Evolutionary conservation across 768 basidiomycete genomes (phyloP).

Genomic region (Daedalea quercina): DNA sequence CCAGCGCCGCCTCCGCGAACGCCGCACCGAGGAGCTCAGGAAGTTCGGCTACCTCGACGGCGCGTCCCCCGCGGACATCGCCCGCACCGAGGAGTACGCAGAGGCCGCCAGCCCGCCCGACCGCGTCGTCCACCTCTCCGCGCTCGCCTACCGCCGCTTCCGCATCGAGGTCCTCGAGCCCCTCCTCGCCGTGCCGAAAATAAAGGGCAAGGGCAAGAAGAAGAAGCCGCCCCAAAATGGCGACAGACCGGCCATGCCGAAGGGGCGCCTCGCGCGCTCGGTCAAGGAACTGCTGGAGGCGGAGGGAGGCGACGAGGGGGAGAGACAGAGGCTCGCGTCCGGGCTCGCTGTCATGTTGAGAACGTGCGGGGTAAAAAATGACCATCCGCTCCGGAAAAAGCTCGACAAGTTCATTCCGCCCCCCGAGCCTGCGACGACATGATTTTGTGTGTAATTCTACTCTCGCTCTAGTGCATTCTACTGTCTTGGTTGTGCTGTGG

Average conservation of each 20-base stretch:
- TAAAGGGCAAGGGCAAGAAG: conserved; percentile 42
- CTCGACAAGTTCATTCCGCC: conserved; percentile 48
- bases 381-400: conserved; percentile 64
- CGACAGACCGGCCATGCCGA: conserved; percentile 40
- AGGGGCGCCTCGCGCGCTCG: conserved; percentile 62
- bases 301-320: conserved; percentile 38
- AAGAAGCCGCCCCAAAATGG: conserved; percentile 39
- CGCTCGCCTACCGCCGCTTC: conserved; percentile 66
- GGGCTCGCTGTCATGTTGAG: conserved; percentile 47
- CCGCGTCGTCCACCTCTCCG: conserved; percentile 55
- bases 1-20: conserved; percentile 51
- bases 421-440: not conserved
- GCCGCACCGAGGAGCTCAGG: conserved; percentile 52
- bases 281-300: conserved; percentile 59
- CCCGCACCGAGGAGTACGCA: conserved; percentile 59
- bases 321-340: conserved; percentile 37
- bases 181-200: conserved; percentile 59
- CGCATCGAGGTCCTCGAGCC: conserved; percentile 69
- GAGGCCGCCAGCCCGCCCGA: conserved; percentile 68
- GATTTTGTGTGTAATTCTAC: not conserved
- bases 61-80: conserved; percentile 39
- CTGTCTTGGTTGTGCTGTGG: not conserved
- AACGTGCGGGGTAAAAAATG: conserved; percentile 48
- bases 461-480: not conserved
- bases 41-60: conserved; percentile 65